Conservation (phyloP, 371 early-diverging fungal genomes). For the Haplosporangium sp. region DNA sequence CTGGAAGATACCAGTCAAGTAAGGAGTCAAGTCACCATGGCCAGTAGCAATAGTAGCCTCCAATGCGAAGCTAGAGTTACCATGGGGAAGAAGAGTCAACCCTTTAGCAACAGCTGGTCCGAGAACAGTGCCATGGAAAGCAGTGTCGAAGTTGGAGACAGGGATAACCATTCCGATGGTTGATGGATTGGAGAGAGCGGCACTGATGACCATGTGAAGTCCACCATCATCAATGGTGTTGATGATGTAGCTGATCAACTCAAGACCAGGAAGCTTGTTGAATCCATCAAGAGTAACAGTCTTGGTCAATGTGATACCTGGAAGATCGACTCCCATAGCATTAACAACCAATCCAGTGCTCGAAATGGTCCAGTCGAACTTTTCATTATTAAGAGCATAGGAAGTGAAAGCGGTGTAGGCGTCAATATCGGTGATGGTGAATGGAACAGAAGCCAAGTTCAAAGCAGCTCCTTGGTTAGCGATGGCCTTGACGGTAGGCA, state of each 20-base stretch:
- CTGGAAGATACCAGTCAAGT: constrained; percentile 30
- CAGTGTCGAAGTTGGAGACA: constrained; percentile 31
- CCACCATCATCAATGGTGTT: constrained; percentile 34
- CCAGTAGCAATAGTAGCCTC: constrained; percentile 31
- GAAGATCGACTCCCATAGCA: constrained; percentile 67
- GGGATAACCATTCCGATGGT: constrained; percentile 55
- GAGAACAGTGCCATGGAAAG: constrained; percentile 28
- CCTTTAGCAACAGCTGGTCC: constrained; percentile 41
- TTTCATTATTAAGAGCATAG: constrained; percentile 63
- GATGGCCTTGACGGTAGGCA: constrained; percentile 58
- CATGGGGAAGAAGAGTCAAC: constrained; percentile 37
- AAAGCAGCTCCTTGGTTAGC: constrained; percentile 65
- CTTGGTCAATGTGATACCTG: constrained; percentile 67
- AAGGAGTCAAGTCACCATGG: constrained; percentile 19
- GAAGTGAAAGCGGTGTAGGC: constrained; percentile 64
- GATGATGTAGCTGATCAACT: constrained; percentile 23
- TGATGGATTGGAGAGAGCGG: constrained; percentile 49
- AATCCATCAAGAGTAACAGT: constrained; percentile 65
- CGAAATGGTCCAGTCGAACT: constrained; percentile 70
- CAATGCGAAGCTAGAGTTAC: constrained; percentile 29
- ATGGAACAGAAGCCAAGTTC: constrained; percentile 56
- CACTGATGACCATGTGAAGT: constrained; percentile 43
- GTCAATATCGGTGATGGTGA: constrained; percentile 59
- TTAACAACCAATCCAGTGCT: constrained; percentile 60
- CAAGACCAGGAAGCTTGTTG: constrained; percentile 41